phyloP scores from a whole-genome alignment of 2,329 filamentous ascomycete species.

The Graphilbum sp. region DNA sequence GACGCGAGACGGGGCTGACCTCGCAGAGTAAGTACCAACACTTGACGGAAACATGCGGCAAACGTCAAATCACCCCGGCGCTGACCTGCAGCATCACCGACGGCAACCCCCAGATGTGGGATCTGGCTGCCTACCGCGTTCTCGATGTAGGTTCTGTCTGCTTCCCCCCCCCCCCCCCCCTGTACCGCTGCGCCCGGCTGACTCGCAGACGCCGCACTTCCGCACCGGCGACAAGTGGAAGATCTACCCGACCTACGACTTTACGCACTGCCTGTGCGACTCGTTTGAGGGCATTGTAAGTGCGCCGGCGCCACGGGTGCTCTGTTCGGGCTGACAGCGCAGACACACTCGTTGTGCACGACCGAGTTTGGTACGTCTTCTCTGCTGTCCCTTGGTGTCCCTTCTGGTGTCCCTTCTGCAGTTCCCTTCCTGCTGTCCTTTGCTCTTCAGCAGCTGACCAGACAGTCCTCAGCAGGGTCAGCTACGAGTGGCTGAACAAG shows the following conservation, averaged over 20 bases:
- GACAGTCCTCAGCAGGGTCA: constrained; percentile 49
- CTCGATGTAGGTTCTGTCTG: constrained; percentile 47
- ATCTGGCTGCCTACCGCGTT: constrained; percentile 79
- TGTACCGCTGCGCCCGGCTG: no score
- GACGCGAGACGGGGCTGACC: no score
- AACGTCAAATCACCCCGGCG: no score
- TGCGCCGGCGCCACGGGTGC: no score
- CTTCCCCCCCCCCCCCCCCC: no score
- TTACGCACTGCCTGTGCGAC: constrained; percentile 80
- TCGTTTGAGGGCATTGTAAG: constrained; percentile 63
- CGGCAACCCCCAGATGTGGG: constrained; percentile 65
- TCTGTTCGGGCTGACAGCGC: no score
- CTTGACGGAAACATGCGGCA: no score
- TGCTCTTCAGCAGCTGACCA: no score
- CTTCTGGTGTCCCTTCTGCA: no score
- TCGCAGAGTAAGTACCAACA: no score
- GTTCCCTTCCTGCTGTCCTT: no score
- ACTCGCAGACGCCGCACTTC: constrained; percentile 44
- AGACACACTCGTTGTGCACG: constrained; percentile 78
- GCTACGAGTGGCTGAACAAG: constrained; percentile 81
- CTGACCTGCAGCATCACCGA: constrained; percentile 39
- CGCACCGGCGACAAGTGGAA: constrained; percentile 72
- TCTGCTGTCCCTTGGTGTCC: no score
- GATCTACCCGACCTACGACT: constrained; percentile 93
- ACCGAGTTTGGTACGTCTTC: constrained; percentile 54